Evolutionary conservation across 176 grass and related monocot species (phyloP).

Genomic region (Oryza glaberrima): DNA sequence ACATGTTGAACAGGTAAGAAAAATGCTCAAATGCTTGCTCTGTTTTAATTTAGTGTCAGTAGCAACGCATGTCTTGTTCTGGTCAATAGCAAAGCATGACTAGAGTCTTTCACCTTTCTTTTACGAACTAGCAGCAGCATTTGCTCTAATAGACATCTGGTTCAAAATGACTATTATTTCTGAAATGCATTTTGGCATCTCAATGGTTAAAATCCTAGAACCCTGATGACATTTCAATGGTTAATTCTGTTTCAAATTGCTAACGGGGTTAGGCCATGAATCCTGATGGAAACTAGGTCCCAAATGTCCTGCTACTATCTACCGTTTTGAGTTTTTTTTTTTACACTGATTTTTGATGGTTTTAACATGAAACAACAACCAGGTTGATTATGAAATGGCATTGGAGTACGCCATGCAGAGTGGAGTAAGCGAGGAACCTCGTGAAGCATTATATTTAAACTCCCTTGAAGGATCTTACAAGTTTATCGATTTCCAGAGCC

Average conservation of each 20-base stretch:
- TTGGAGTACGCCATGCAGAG: conserved; percentile 90
- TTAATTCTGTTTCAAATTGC: conserved; percentile 7
- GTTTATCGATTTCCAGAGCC: conserved; percentile 69
- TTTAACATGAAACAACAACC: conserved; percentile 10
- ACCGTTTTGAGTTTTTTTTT: background rate
- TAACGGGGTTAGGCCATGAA: background rate
- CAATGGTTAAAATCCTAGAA: background rate
- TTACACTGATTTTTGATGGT: background rate
- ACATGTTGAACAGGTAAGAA: conserved; percentile 91
- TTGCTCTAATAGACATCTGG: background rate
- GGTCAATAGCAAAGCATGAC: background rate
- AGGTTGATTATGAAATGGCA: conserved; percentile 98
- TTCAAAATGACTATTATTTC: background rate
- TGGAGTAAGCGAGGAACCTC: conserved; percentile 80
- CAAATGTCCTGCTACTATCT: background rate
- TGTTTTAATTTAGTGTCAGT: background rate
- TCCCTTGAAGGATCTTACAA: conserved; percentile 73
- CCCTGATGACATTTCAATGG: background rate
- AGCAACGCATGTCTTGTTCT: background rate
- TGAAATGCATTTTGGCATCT: background rate
- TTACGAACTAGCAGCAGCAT: background rate
- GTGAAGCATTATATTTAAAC: conserved; percentile 80
- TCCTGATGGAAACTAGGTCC: background rate
- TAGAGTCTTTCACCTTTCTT: background rate
- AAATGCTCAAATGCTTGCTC: background rate